Conservation (phyloP, 2,329 filamentous ascomycete species). For the Capronia americana region DNA sequence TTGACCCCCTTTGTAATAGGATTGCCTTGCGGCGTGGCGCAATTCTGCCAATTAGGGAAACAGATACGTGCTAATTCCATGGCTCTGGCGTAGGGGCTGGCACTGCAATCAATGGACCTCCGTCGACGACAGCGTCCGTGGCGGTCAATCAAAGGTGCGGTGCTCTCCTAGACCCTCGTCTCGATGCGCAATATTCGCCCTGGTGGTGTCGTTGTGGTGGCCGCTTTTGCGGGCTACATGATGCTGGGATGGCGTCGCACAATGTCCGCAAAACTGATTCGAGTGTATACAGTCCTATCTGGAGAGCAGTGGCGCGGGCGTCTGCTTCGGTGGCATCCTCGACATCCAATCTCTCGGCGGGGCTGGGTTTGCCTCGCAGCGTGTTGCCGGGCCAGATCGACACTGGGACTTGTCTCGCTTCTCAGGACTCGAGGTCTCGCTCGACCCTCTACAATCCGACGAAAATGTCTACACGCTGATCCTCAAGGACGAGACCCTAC, state of each 20-base stretch:
- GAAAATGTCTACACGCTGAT: constrained; percentile 75
- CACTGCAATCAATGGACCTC: constrained; percentile 67
- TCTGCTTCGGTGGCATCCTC: constrained; percentile 69
- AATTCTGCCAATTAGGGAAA: constrained; percentile 25
- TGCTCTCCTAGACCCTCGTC: neutral
- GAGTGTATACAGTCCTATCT: constrained; percentile 54
- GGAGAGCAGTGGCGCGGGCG: constrained; percentile 49
- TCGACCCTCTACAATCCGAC: constrained; percentile 59
- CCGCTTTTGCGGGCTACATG: neutral
- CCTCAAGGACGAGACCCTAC: constrained; percentile 72
- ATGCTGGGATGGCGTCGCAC: neutral
- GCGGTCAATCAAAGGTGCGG: constrained; percentile 67
- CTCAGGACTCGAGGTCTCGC: constrained; percentile 64
- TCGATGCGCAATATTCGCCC: neutral
- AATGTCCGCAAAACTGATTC: neutral
- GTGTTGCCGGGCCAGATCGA: constrained; percentile 64
- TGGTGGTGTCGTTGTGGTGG: neutral
- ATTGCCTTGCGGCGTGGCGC: constrained; percentile 20
- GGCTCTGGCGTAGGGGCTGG: constrained; percentile 53
- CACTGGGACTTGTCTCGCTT: constrained; percentile 69
- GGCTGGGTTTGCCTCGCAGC: constrained; percentile 81
- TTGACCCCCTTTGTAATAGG: constrained; percentile 9
- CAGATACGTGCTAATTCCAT: constrained; percentile 1
- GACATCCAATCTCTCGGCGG: constrained; percentile 78
- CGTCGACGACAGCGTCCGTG: constrained; percentile 78